These are phyloP conservation scores for Hanseniaspora occidentalis DNA, from an alignment of 805 yeast species.

Conservation along the genomic window DNA sequence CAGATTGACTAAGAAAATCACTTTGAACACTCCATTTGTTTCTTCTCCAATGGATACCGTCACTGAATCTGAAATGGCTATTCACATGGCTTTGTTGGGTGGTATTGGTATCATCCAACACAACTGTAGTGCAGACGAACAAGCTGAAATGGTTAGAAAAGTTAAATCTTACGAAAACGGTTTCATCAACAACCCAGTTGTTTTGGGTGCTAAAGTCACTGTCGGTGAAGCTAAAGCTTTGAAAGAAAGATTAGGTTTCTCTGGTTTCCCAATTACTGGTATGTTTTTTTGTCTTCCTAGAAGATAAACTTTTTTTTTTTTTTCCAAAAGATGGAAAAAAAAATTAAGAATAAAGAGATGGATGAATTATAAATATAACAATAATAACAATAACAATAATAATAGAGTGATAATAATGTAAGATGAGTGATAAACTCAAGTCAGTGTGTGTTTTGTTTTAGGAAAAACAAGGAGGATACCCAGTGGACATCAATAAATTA, in stretches of 20 bases:
- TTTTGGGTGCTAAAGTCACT: constrained; percentile 60
- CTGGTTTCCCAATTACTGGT: constrained; percentile 99
- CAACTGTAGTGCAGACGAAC: constrained; percentile 93
- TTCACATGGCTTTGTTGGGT: constrained; percentile 94
- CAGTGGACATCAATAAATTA: too few relatives aligned
- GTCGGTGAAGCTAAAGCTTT: constrained; percentile 70
- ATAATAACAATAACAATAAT: background rate
- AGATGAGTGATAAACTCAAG: too few relatives aligned
- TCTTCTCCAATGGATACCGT: constrained; percentile 99
- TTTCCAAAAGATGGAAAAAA: background rate
- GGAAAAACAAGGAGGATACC: too few relatives aligned
- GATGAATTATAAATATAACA: background rate
- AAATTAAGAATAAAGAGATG: background rate
- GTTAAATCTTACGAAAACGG: constrained; percentile 98
- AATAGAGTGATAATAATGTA: background rate
- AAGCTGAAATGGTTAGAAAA: constrained; percentile 95
- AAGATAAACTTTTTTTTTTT: too few relatives aligned
- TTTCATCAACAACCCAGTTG: constrained; percentile 89
- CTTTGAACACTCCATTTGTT: constrained; percentile 86
- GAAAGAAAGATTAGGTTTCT: constrained; percentile 70
- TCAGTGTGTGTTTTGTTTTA: too few relatives aligned
- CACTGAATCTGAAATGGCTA: constrained; percentile 95
- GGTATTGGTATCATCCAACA: constrained; percentile 98
- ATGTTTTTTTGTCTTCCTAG: constrained; percentile 35
- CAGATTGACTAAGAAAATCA: constrained; percentile 80